phyloP scores from a whole-genome alignment of 1,139 yeast genomes.

The Scheffersomyces segobiensis region DNA sequence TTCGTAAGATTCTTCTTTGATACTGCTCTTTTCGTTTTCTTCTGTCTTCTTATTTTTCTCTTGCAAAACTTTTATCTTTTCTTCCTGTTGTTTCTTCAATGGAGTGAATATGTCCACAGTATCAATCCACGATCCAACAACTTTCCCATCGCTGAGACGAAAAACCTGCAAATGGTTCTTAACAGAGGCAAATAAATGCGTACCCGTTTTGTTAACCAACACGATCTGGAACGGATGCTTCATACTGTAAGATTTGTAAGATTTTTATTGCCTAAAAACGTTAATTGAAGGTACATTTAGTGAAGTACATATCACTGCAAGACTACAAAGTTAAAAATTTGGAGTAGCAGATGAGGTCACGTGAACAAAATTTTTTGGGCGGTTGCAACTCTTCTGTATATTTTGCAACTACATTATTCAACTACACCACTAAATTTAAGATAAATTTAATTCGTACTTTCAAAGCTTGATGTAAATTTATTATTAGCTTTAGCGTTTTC shows the following conservation, averaged over 20 bases:
- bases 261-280: background rate
- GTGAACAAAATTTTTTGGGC: background rate
- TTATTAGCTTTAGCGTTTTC: background rate
- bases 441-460: background rate
- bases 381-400: background rate
- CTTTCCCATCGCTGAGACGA: slow-evolving; percentile 28
- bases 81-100: slow-evolving; percentile 47
- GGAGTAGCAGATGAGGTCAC: background rate
- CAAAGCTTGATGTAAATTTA: background rate
- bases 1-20: slow-evolving; percentile 13
- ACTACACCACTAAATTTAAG: background rate
- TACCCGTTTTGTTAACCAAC: slow-evolving; percentile 41
- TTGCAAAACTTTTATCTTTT: slow-evolving; percentile 27
- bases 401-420: background rate
- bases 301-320: background rate
- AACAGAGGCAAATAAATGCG: slow-evolving; percentile 53
- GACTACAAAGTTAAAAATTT: background rate
- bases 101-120: slow-evolving; percentile 42
- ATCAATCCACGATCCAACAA: slow-evolving; percentile 61
- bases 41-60: slow-evolving; percentile 19
- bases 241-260: slow-evolving; percentile 35
- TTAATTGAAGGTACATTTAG: background rate
- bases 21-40: slow-evolving; percentile 18
- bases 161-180: slow-evolving; percentile 59
- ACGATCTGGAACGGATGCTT: slow-evolving; percentile 71